Conservation (phyloP, 352 stramenopile species). For the Phytophthora foliorum region DNA sequence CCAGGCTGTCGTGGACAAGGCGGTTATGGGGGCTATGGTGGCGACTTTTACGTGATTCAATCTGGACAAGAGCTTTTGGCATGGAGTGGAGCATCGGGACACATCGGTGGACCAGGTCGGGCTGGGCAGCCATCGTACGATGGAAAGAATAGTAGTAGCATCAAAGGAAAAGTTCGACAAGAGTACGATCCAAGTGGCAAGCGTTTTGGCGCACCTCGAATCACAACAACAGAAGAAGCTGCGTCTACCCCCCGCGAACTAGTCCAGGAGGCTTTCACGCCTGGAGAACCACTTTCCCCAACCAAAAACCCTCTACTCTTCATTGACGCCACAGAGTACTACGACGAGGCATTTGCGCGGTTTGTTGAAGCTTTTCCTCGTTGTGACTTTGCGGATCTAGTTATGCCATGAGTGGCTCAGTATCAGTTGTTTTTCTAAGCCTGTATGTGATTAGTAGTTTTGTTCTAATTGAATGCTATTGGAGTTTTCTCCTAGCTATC, state of each 20-base stretch:
- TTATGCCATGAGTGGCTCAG: not conserved
- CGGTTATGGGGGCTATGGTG: not conserved
- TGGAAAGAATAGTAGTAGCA: not conserved
- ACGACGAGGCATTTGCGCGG: not conserved
- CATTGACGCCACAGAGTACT: conserved; percentile 2
- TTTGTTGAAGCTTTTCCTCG: not conserved
- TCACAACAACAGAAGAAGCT: not conserved
- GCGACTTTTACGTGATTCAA: conserved; percentile 1
- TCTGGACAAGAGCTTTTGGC: not conserved
- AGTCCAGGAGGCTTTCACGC: not conserved
- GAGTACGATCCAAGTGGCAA: not conserved
- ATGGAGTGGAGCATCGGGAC: not conserved
- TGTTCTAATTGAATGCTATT: not conserved
- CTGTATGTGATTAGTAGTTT: not conserved
- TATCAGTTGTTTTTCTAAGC: not conserved
- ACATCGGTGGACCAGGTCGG: not conserved
- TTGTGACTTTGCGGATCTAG: conserved; percentile 1
- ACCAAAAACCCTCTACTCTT: not conserved
- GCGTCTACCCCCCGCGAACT: not conserved
- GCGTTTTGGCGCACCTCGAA: not conserved
- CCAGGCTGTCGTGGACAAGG: conserved; percentile 6
- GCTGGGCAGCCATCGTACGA: not conserved
- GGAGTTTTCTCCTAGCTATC: not conserved
- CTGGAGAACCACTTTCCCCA: not conserved
- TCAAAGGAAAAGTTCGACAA: not conserved